phyloP scores from a whole-genome alignment of 1,284 basidiomycete species.

The Ustilago curta region DNA sequence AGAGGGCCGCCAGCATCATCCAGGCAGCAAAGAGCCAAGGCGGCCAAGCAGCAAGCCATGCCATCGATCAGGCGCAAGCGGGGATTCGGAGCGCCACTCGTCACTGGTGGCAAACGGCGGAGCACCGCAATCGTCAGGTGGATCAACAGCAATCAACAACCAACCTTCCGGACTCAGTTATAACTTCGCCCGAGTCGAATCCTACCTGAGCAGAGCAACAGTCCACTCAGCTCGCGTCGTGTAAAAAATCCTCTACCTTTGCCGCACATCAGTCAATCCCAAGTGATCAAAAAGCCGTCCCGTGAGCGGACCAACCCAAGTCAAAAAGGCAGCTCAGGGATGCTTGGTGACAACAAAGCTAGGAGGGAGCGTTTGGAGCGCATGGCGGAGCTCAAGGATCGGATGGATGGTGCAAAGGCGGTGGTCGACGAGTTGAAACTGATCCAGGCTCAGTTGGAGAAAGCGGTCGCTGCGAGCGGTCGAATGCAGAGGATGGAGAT shows the following conservation, averaged over 20 bases:
- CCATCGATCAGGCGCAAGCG: slow-evolving; percentile 22
- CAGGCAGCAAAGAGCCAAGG: slow-evolving; percentile 11
- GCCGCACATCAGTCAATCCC: not conserved
- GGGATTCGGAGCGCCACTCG: slow-evolving; percentile 20
- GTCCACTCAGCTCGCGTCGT: not conserved
- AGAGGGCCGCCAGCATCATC: slow-evolving; percentile 16
- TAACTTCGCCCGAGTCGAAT: not conserved
- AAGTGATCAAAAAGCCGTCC: not conserved
- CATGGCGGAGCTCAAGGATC: not conserved
- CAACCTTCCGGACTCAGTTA: not conserved
- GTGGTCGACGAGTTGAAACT: slow-evolving; percentile 7
- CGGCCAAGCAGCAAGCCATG: slow-evolving; percentile 12
- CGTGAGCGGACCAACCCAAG: not conserved
- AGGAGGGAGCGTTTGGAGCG: slow-evolving; percentile 13
- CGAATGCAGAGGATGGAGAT: not conserved
- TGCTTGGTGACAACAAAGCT: not conserved
- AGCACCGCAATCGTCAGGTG: slow-evolving; percentile 17
- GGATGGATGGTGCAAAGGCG: not conserved
- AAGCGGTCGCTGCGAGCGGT: not conserved
- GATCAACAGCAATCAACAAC: slow-evolving; percentile 9
- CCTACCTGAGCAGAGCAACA: not conserved
- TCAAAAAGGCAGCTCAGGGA: not conserved
- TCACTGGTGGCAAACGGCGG: slow-evolving; percentile 21
- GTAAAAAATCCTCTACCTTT: not conserved
- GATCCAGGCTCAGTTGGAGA: slow-evolving; percentile 2